Base-by-base conservation (phyloP, 2,329 filamentous ascomycete species). In the Monosporascus sp. region DNA sequence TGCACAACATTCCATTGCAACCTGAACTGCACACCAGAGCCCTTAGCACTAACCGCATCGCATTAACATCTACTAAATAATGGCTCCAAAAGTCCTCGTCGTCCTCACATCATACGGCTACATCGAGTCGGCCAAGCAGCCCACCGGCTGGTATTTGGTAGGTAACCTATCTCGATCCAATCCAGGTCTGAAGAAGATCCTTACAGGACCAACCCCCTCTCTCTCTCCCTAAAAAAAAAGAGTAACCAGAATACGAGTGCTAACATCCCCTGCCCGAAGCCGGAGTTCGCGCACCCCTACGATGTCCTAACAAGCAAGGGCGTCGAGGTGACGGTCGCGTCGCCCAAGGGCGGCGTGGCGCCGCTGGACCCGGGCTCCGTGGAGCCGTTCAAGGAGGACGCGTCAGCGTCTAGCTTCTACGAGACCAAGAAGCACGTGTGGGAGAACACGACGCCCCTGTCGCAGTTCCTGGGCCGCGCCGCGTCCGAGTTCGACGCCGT, bases 111-210 rank as follows among this genome's bases (percentile, higher is more conserved):
- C 85, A 56, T 77, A 81, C 67, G 70, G 67, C 65, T 70, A 73
- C 68, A 75, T 82, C 48, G 73, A 72, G 61, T 66, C 72, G 60
- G 74, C 76, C 45, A 74, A 74, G 63, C 73, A 74, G 63, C 78
- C 79, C 9, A 89, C 86, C 0, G 87, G 87, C 58, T 90, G 87
- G 87, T 90, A 82, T 65, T 73, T 90, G 63, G 83, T 86, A 73
- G 48, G 73, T 57, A 43, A 5, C 51, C 31, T 18, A 7, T 49
- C 26, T 3, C 9, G 22, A 18, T 20, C 2, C 37, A 37, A 28
- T n/a, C 48, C 8, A 20, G 14, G 7, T 8, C 8, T 24, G 28
- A 31, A 31, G 28, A 31, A 28, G 28, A 31, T 31, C 28, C 3
- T 31, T 31, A 11, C 28, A 11, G 28, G 20, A 22, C 20, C 20